These are phyloP conservation scores for Huntiella decipiens DNA, from an alignment of 2,329 filamentous ascomycete species.

Conservation along the genomic window DNA sequence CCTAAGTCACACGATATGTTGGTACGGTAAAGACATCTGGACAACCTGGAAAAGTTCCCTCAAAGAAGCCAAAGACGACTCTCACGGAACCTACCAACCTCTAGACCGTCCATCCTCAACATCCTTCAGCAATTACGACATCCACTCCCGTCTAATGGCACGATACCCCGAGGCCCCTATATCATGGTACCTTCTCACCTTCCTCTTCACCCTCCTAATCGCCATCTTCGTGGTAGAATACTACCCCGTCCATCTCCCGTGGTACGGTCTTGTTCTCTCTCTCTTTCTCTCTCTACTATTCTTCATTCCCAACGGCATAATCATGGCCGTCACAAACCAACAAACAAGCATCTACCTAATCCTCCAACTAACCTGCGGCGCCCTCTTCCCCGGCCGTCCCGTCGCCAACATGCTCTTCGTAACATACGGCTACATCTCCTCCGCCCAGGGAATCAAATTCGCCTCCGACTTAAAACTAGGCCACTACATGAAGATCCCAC, in stretches of 20 bases:
- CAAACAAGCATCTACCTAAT: conserved; percentile 75
- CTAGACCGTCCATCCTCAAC: conserved; percentile 19
- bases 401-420: conserved; percentile 91
- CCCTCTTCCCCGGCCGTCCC: conserved; percentile 63
- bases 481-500: conserved; percentile 76
- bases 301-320: conserved; percentile 79
- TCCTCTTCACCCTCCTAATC: conserved; percentile 55
- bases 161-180: conserved; percentile 67
- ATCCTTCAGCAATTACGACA: conserved; percentile 37
- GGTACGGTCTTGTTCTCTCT: conserved; percentile 68
- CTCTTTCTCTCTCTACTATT: conserved; percentile 60
- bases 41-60: conserved; percentile 54
- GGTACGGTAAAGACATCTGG: conserved; percentile 72
- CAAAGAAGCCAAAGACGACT: conserved; percentile 35
- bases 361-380: conserved; percentile 68
- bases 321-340: conserved; percentile 85
- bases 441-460: conserved; percentile 77
- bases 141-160: conserved; percentile 69
- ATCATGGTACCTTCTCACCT: conserved; percentile 62
- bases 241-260: conserved; percentile 65
- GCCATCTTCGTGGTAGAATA: conserved; percentile 76
- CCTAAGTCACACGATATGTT: conserved; percentile 63
- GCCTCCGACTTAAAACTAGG: conserved; percentile 73
- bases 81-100: conserved; percentile 34
- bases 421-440: conserved; percentile 78